Evolutionary conservation across 805 yeast genomes (phyloP), one percentile per base, ranked within the genome.

Genomic region (Cyberlindnera bimundalis): DNA sequence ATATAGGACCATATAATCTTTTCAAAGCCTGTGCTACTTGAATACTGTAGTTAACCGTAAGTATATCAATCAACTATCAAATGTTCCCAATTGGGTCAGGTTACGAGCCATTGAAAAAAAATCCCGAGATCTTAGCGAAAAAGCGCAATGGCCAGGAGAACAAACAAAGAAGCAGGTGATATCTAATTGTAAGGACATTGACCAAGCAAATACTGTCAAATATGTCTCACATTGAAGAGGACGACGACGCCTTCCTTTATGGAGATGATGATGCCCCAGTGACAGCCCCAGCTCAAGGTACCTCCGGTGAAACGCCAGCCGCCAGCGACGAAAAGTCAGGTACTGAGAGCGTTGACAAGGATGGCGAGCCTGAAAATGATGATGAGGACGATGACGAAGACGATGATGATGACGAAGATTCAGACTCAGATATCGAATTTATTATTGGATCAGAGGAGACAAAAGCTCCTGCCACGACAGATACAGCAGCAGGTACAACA

Each of bases 381-480:
- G 52, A 45, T 9, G 46, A 51, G 16, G 52, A 58, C 25, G 55
- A 49, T 11, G 52, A 42, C 28, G 61, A 31, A 23, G 61, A 50
- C 29, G 76, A 65, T 3, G 75, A 64, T 2, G 70, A 64, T 3
- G 73, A 66, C 13, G 74, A 67, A 4, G 73, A 64, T 7, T 53
- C 61, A 21, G 83, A 76, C 45, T 82, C 80, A 40, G 93, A 85
- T 54, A 76, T 90, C 26, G 96, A 90, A 61, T 84, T 91, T 56
- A 84, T 90, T 35, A 84, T 90, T 36, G 82, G 81, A 31, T 59
- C 61, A 18, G 69, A 68, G 36, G 53, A 47, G 35, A 40, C 47
- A 6, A 53, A 47, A 14, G 35, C 55, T 2, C 37, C 53, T 6
- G 33, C 58, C 17, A 40, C 54, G 5, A 43, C 53, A 11, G 30